Conservation (phyloP, 495 filamentous ascomycete species). For the Sporormia fimetaria region DNA sequence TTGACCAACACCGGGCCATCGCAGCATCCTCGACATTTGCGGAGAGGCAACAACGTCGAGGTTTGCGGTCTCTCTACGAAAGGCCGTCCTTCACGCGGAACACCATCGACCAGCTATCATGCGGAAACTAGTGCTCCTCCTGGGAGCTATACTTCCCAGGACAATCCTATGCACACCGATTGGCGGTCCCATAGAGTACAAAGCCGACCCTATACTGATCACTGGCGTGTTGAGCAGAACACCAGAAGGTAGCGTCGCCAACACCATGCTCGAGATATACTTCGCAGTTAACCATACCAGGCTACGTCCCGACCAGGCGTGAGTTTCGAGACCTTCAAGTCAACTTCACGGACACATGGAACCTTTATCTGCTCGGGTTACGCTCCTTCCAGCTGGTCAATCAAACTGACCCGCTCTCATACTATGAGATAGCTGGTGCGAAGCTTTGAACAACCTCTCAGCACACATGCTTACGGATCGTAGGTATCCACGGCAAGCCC, state of each 20-base stretch:
- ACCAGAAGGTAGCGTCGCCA: not conserved
- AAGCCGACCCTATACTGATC: not conserved
- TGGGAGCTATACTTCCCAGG: not conserved
- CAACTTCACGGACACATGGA: conserved; percentile 18
- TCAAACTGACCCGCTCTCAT: conserved; percentile 38
- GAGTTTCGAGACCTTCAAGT: conserved; percentile 15
- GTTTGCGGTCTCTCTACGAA: no score
- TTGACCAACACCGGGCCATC: no score
- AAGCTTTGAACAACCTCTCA: conserved; percentile 9
- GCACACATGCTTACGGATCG: not conserved
- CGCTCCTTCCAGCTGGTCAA: conserved; percentile 5
- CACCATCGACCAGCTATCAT: no score
- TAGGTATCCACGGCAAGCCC: conserved; percentile 44
- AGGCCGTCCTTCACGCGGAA: no score
- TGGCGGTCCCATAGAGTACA: not conserved
- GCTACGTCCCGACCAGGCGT: conserved; percentile 9
- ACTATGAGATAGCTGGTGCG: conserved; percentile 40
- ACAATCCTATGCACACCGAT: not conserved
- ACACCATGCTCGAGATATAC: not conserved
- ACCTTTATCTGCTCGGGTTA: conserved; percentile 17
- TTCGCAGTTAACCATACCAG: conserved; percentile 1
- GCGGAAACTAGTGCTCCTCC: no score
- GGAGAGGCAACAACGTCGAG: no score
- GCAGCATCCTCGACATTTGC: no score
- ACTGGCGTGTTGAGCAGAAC: not conserved